Evolutionary conservation across 1,284 basidiomycete species (phyloP), one percentile per base, ranked within the genome.

Genomic region (Xanthoconium separans): DNA sequence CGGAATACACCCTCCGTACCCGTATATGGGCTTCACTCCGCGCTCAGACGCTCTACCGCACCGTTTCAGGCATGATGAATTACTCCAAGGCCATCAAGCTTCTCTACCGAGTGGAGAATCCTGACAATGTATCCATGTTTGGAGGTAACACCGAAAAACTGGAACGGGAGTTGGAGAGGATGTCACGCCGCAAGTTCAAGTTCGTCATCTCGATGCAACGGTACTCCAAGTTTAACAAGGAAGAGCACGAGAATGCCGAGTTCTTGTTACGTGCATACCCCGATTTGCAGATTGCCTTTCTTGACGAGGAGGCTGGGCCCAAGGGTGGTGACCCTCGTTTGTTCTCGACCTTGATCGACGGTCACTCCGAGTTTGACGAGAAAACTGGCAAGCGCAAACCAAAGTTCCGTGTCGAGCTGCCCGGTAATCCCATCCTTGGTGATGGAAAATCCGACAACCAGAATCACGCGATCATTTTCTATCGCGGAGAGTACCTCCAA

Each of bases 11-110:
- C 18, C 86, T 99, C 43, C 94, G 96, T 63, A 99, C 97, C 0
- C 92, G 97, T 73, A 99, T 99, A 65, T 99, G 97, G 97, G 96
- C 97, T 2, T 99, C 96, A 16, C 83, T 99, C 27, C 92, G 97
- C 56, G 96, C 95, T 12, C 97, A 99, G 76, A 99, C 97, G 0
- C 83, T 99, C 34, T 99, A 99, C 75, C 91, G 97, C 61, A 99
- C 97, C 15, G 95, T 99, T n/a, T 99, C 97, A n/a, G 97, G 97
- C 54, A 98, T 99, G 90, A 99, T 99, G 97, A 99, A 99, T 80
- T 99, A 99, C 77, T 91, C 92, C 65, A 99, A 99, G 78, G 96
- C 96, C 18, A 97, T 99, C 85, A 99, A 99, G 76, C 83, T 99
- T 31, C 84, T 99, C 33, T 99, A 99, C 75, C 93, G 96, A 55